These are phyloP conservation scores for Podila epigama DNA, from an alignment of 192 early-diverging fungal genomes.

Conservation along the genomic window DNA sequence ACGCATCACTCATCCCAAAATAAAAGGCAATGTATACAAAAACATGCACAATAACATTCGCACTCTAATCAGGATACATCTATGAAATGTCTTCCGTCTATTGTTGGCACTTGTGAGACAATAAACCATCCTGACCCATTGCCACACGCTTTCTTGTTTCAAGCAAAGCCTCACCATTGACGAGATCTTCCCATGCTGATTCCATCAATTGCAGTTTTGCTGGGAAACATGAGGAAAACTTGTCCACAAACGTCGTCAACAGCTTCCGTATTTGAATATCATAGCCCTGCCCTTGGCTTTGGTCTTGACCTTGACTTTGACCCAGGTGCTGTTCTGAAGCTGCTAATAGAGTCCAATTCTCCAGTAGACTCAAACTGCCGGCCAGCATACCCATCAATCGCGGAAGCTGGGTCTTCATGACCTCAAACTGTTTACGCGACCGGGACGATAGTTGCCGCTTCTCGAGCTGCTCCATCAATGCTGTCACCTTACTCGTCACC, in stretches of 20 bases:
- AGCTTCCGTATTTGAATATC: constrained; percentile 18
- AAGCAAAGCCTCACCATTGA: neutral
- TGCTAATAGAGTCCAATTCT: constrained; percentile 15
- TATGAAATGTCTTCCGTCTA: no score
- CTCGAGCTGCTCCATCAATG: constrained; percentile 5
- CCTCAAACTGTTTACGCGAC: constrained; percentile 31
- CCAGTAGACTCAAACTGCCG: constrained; percentile 17
- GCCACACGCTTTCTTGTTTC: neutral
- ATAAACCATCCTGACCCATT: neutral
- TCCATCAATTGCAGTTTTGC: constrained; percentile 24
- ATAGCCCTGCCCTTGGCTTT: neutral
- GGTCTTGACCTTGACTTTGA: neutral
- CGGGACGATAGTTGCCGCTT: constrained; percentile 29
- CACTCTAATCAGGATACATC: no score
- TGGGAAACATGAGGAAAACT: constrained; percentile 32
- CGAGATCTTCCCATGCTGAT: constrained; percentile 20
- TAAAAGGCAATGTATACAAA: no score
- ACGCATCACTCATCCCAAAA: no score
- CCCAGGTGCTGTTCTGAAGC: neutral
- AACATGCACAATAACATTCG: no score
- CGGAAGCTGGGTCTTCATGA: constrained; percentile 16
- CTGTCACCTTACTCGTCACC: constrained; percentile 18
- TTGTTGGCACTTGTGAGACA: no score
- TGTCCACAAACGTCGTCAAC: constrained; percentile 36
- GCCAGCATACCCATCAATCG: constrained; percentile 27